phyloP scores from a whole-genome alignment of 441 rosid species.

The Syzygium syzygioides region DNA sequence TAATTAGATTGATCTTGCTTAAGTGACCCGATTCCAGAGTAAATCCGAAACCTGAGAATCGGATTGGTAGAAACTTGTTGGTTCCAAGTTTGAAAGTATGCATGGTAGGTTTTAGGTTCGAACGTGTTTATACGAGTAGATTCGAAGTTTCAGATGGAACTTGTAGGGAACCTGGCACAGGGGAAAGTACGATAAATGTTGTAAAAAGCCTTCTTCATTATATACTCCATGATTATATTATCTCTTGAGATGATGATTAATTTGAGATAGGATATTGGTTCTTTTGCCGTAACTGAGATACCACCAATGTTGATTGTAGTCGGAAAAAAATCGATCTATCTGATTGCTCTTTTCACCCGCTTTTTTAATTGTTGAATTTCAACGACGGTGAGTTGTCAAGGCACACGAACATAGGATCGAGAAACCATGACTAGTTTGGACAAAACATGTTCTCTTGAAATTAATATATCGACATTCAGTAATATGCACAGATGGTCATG shows the following conservation, averaged over 20 bases:
- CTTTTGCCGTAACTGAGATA: fast-evolving
- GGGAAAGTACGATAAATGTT: not conserved
- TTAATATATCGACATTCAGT: fast-evolving
- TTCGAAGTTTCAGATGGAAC: no score
- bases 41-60: no score
- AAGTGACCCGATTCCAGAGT: no score
- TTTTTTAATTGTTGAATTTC: no score
- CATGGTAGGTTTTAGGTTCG: no score
- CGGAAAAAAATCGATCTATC: not conserved
- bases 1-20: not conserved
- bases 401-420: fast-evolving
- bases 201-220: not conserved
- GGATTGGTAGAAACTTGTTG: no score
- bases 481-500: fast-evolving
- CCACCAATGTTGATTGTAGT: fast-evolving
- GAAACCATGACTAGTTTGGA: not conserved
- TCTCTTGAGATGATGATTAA: not conserved
- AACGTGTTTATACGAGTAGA: no score
- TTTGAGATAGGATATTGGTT: not conserved
- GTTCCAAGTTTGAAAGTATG: no score
- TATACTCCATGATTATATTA: not conserved
- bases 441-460: not conserved
- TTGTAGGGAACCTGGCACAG: not conserved
- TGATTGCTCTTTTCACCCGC: no score
- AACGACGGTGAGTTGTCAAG: fast-evolving